These are phyloP conservation scores for Calonectria hongkongensis DNA, from an alignment of 2,329 filamentous ascomycete species.

Conservation along the genomic window DNA sequence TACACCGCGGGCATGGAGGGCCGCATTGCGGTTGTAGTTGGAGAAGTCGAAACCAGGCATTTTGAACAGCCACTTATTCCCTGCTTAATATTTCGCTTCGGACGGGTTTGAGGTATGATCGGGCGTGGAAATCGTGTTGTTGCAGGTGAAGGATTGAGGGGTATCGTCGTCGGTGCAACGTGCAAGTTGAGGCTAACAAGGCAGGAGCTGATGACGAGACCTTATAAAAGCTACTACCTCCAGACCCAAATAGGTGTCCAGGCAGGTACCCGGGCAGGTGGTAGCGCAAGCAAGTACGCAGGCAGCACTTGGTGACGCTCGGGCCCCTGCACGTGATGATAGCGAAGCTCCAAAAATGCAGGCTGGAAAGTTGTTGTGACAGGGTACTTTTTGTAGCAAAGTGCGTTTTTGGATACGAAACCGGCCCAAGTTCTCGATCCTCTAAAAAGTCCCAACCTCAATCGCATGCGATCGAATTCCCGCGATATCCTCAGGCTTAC, in stretches of 20 bases:
- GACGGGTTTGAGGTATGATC: conserved; percentile 6
- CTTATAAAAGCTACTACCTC: conserved; percentile 70
- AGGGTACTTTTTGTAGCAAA: conserved; percentile 32
- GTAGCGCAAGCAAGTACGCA: neutral
- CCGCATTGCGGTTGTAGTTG: conserved; percentile 99
- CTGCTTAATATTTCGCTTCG: conserved; percentile 39
- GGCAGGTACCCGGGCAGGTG: conserved; percentile 3
- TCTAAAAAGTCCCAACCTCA: conserved; percentile 3
- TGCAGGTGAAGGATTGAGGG: conserved; percentile 41
- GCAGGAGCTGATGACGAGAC: conserved; percentile 72
- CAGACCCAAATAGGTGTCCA: conserved; percentile 42
- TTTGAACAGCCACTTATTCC: conserved; percentile 60
- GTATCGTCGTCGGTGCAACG: conserved; percentile 51
- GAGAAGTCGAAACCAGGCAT: conserved; percentile 99
- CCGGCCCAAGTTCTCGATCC: neutral
- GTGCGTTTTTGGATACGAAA: conserved; percentile 1
- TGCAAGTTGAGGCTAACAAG: conserved; percentile 52
- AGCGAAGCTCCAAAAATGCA: conserved; percentile 45
- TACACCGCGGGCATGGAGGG: conserved; percentile 93
- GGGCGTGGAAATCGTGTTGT: conserved; percentile 32
- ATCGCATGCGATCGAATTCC: conserved; percentile 16
- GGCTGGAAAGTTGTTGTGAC: conserved; percentile 21
- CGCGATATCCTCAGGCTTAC: conserved; percentile 32
- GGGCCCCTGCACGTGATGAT: conserved; percentile 53
- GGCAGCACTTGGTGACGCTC: conserved; percentile 36